Evolutionary conservation across 2,329 filamentous ascomycete species (phyloP), one percentile per base, ranked within the genome.

Genomic region (Colletotrichum acutatum): DNA sequence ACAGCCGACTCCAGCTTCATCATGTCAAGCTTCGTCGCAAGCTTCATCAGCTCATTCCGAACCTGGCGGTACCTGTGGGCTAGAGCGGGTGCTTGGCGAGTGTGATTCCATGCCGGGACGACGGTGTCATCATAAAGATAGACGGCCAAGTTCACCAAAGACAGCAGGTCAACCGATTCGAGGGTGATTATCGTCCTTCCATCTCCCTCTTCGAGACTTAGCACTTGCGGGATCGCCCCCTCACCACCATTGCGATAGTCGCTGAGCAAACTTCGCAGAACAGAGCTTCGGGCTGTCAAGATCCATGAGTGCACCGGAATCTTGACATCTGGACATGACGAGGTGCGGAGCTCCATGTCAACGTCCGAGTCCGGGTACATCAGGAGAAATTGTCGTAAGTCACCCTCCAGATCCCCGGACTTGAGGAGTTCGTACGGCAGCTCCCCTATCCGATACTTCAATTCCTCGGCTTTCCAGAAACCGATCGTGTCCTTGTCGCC

Each of bases 301-400:
- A 98, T 85, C 85, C 96, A 98, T 42, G 92, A 90, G 78, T 99
- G 96, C 11, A 94, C 88, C 0, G 97, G 96, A 57, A 99, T 90
- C 59, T 85, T 87, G 28, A 95, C 82, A 5, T 94, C 90, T 0
- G 93, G 95, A 1, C 86, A 82, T 0, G 89, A 90, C 1, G 92
- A 92, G 2, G 87, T 88, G 75, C 85, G 84, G 6, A 92, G 74
- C 6, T 81, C 79, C 28, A 83, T 79, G 46, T 88, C 86, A 16
- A 85, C 77, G 12, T 84, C 83, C 2, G 83, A 81, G 42, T 81
- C 82, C 2, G 79, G 78, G 78, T 82, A 83, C 26, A 81, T 78
- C 3, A 81, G 78, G 5, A 92, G 78, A 77, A 91, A 87, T 0
- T 83, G 83, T 3, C 80, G 78, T 4, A 92, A 78, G 75, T 95